Percentiles rank a stretch among this genome's conserved stretches.
Evolutionary conservation across 2,329 filamentous ascomycete species (phyloP).

Genomic region (Sporothrix mexicana): DNA sequence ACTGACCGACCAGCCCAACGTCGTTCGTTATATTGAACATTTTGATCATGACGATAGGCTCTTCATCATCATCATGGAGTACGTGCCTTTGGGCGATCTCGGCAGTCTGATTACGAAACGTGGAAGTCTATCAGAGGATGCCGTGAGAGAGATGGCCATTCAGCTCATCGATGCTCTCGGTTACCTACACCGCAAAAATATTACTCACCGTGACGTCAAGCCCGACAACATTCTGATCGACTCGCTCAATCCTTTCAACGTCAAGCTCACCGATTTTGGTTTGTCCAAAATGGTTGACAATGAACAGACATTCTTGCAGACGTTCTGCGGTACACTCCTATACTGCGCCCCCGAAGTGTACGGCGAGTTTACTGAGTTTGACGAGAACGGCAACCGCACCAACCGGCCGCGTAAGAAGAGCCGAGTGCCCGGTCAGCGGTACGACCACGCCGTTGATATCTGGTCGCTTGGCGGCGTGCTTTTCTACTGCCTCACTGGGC

Average conservation of each 20-base stretch:
- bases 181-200: slow-evolving; percentile 85
- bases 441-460: slow-evolving; percentile 90
- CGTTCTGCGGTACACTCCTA: slow-evolving; percentile 92
- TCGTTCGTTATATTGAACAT: slow-evolving; percentile 90
- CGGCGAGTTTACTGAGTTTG: slow-evolving; percentile 70
- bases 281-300: slow-evolving; percentile 92
- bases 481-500: slow-evolving; percentile 80
- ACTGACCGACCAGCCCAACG: slow-evolving; percentile 69
- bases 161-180: slow-evolving; percentile 82
- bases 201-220: slow-evolving; percentile 98
- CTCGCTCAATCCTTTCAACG: slow-evolving; percentile 71
- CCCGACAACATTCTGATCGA: slow-evolving; percentile 95
- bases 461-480: slow-evolving; percentile 96
- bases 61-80: slow-evolving; percentile 98
- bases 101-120: slow-evolving; percentile 70
- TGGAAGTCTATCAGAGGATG: slow-evolving; percentile 67
- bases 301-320: slow-evolving; percentile 89
- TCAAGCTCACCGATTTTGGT: slow-evolving; percentile 96
- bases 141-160: slow-evolving; percentile 72
- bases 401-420: slow-evolving; percentile 69
- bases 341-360: slow-evolving; percentile 98
- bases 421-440: slow-evolving; percentile 63
- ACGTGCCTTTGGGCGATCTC: slow-evolving; percentile 79
- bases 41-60: slow-evolving; percentile 80
- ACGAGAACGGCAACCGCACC: slow-evolving; percentile 63